Conservation (phyloP, 2,329 filamentous ascomycete species). For the Dactylonectria macrodidyma region DNA sequence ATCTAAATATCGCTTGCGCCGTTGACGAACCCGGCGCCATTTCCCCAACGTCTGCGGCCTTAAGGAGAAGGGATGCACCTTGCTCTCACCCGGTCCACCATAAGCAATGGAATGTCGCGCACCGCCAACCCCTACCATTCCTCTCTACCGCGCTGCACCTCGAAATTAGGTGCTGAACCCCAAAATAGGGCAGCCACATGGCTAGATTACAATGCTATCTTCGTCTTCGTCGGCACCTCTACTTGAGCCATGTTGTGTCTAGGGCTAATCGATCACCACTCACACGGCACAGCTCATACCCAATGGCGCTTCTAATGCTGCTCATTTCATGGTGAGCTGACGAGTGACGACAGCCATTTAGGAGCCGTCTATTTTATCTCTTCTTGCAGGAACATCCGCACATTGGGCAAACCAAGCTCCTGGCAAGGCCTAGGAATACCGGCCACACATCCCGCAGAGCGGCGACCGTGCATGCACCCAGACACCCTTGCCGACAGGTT, state of each 20-base stretch:
- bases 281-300: slow-evolving; percentile 12
- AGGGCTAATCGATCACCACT: slow-evolving; percentile 36
- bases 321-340: background rate
- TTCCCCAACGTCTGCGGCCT: slow-evolving; percentile 41
- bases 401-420: slow-evolving; percentile 36
- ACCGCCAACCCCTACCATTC: slow-evolving; percentile 35
- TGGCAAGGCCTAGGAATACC: slow-evolving; percentile 33
- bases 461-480: slow-evolving; percentile 40
- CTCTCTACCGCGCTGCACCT: slow-evolving; percentile 35
- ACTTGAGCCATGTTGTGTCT: slow-evolving; percentile 39
- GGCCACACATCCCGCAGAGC: slow-evolving; percentile 35
- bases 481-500: slow-evolving; percentile 41
- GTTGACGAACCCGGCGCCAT: slow-evolving; percentile 44
- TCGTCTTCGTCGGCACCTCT: slow-evolving; percentile 32
- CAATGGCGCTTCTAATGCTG: slow-evolving; percentile 1
- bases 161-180: slow-evolving; percentile 38
- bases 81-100: slow-evolving; percentile 39
- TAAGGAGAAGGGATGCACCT: slow-evolving; percentile 41
- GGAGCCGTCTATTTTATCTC: slow-evolving; percentile 9
- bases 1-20: slow-evolving; percentile 41
- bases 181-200: slow-evolving; percentile 32
- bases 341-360: background rate
- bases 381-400: slow-evolving; percentile 26
- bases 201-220: slow-evolving; percentile 28
- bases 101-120: slow-evolving; percentile 39